Evolutionary conservation across 164 flowering plant genomes (phyloP).

Genomic region (Brasenia schreberi): DNA sequence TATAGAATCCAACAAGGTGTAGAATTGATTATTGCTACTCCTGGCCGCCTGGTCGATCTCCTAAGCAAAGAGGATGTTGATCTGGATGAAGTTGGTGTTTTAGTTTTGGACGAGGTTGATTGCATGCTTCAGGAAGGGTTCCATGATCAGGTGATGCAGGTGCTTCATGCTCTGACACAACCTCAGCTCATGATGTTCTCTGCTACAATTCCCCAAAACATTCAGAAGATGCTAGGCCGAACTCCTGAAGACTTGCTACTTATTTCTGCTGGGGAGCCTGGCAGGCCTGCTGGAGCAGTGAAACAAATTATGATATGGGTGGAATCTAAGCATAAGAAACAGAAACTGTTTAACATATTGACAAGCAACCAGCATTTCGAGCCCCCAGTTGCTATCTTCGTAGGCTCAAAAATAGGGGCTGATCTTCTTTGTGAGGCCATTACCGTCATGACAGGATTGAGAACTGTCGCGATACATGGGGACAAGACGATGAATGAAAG

Average conservation of each 20-base stretch:
- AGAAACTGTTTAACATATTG: slow-evolving; percentile 77
- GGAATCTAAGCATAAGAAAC: slow-evolving; percentile 73
- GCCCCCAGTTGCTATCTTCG: slow-evolving; percentile 87
- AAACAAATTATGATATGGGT: slow-evolving; percentile 88
- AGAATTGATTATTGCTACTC: slow-evolving; percentile 74
- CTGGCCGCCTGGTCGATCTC: slow-evolving; percentile 88
- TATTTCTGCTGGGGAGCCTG: slow-evolving; percentile 52
- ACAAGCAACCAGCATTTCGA: slow-evolving; percentile 67
- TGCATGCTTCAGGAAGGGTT: slow-evolving; percentile 89
- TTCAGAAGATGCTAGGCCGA: slow-evolving; percentile 52
- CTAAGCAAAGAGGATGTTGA: slow-evolving; percentile 64
- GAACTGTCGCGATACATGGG: slow-evolving; percentile 71
- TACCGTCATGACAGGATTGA: slow-evolving; percentile 43
- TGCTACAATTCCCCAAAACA: slow-evolving; percentile 60
- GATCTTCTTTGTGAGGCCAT: slow-evolving; percentile 84
- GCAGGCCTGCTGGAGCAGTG: slow-evolving; percentile 46
- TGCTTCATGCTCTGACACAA: slow-evolving; percentile 51
- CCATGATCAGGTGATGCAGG: slow-evolving; percentile 80
- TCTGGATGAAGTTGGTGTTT: slow-evolving; percentile 39
- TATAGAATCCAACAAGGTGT: slow-evolving; percentile 69
- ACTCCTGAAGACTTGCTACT: slow-evolving; percentile 34
- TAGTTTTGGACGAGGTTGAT: slow-evolving; percentile 90
- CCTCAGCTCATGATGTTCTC: slow-evolving; percentile 85
- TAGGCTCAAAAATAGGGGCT: slow-evolving; percentile 76
- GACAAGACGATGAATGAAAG: slow-evolving; percentile 90